phyloP scores from a whole-genome alignment of 2,329 filamentous ascomycete species.

The Aspergillus awamori region DNA sequence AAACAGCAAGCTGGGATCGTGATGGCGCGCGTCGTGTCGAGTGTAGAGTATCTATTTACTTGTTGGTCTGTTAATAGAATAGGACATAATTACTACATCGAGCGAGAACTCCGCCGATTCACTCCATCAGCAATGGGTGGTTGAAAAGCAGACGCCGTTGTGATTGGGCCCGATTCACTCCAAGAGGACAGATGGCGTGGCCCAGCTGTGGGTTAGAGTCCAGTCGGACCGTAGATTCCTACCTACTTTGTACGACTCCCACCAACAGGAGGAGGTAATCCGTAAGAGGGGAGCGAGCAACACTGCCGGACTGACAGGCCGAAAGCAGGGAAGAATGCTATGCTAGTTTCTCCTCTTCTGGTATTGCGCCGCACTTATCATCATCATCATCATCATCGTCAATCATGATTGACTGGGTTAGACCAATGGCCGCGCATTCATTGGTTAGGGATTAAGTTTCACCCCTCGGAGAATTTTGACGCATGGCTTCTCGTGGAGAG shows the following conservation, averaged over 20 bases:
- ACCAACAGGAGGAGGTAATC: neutral
- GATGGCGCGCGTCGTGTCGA: neutral
- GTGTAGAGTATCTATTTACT: too few relatives aligned
- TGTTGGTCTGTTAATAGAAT: neutral
- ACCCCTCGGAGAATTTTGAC: slow-evolving; percentile 8
- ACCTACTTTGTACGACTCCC: neutral
- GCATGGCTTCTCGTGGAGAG: slow-evolving; percentile 4
- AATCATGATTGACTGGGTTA: neutral
- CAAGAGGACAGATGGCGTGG: neutral
- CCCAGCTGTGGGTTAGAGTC: neutral
- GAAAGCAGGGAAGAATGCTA: neutral
- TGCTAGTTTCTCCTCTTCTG: too few relatives aligned
- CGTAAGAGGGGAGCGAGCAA: neutral
- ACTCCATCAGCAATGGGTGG: neutral
- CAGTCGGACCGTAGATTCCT: neutral
- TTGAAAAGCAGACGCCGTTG: neutral
- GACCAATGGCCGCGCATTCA: neutral
- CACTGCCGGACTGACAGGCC: neutral
- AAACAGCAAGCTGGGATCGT: neutral
- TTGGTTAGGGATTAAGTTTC: neutral
- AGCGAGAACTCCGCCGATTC: neutral
- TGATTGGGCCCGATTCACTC: neutral
- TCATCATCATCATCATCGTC: too few relatives aligned
- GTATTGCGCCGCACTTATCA: too few relatives aligned
- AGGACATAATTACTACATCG: slow-evolving; percentile 1